phyloP scores from a whole-genome alignment of 768 basidiomycete species.

The Kwoniella sp. region DNA sequence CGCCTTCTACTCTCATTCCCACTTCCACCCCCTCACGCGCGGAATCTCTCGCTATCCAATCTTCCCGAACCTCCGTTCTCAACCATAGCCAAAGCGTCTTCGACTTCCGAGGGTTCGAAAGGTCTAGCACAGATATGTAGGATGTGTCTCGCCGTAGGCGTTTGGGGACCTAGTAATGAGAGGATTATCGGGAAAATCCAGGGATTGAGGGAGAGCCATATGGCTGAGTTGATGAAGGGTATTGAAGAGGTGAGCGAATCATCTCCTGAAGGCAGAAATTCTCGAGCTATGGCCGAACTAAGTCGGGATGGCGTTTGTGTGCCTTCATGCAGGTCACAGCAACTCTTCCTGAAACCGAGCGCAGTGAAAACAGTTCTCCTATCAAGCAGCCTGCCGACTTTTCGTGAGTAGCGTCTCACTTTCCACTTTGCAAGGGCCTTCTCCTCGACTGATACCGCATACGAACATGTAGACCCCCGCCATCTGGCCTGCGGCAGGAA shows the following conservation, averaged over 20 bases:
- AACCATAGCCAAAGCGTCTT: constrained; percentile 75
- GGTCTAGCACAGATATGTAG: constrained; percentile 76
- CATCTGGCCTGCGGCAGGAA: constrained; percentile 62
- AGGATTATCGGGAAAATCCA: constrained; percentile 88
- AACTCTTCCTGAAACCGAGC: constrained; percentile 31
- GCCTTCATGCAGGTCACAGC: constrained; percentile 32
- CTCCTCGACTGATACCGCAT: no score
- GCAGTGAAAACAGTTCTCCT: constrained; percentile 50
- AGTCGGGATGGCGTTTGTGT: neutral
- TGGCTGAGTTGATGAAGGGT: constrained; percentile 87
- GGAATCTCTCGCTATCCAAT: constrained; percentile 46
- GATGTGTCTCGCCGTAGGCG: constrained; percentile 78
- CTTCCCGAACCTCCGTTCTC: constrained; percentile 87
- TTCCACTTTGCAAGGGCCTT: neutral
- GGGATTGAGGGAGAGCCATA: constrained; percentile 74
- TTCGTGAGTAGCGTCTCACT: constrained; percentile 9
- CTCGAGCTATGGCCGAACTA: neutral
- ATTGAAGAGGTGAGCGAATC: constrained; percentile 75
- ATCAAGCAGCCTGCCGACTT: constrained; percentile 13
- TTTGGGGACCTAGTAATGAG: constrained; percentile 85
- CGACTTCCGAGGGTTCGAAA: constrained; percentile 56
- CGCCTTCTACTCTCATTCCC: constrained; percentile 47
- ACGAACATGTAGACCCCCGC: constrained; percentile 24
- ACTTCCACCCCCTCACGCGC: constrained; percentile 38
- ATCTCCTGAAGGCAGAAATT: neutral